Base-by-base conservation (phyloP, 2,329 filamentous ascomycete genomes). In the Paracamarosporium sp. region DNA sequence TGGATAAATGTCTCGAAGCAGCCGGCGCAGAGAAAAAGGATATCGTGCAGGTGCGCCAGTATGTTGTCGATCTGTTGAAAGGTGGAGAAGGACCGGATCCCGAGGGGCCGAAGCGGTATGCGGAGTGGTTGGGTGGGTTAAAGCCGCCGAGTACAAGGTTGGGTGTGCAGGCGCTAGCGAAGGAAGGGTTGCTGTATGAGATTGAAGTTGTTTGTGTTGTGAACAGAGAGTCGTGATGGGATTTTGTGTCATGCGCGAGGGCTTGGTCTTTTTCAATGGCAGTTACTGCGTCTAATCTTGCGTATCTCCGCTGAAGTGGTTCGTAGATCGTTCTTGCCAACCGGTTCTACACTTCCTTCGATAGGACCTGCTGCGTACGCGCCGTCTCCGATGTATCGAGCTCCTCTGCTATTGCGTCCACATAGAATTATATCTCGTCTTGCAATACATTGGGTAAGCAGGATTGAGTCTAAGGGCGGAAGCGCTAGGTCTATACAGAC, bases 201-300 rank as follows among this genome's bases (percentile, higher is more conserved):
- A 56, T 60, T 54, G 57, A 60, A 50, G 44, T 60, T 41, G 44
- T 60, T 22, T 51, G 45, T 31, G 54, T 57, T 17, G 51, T 60
- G 31, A 24, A 25, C 4, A 24, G 20, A 5, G 20, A 11, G 4
- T 5, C 7, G 13, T 43, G 40, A 43, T 4, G n/a, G n/a, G 11
- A 20, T 8, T 20, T 1, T 38, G 5, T 38, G 35, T 33, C 11
- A 13, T n/a, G n/a, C n/a, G n/a, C n/a, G n/a, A n/a, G n/a, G n/a
- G n/a, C n/a, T n/a, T n/a, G n/a, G n/a, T n/a, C n/a, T n/a, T n/a
- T n/a, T n/a, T n/a, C n/a, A n/a, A n/a, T n/a, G n/a, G n/a, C n/a
- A n/a, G n/a, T n/a, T n/a, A n/a, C n/a, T n/a, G n/a, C n/a, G n/a
- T n/a, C n/a, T n/a, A n/a, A n/a, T n/a, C n/a, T n/a, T n/a, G n/a